Evolutionary conservation across 1,284 basidiomycete species (phyloP).

Genomic region (Coniophora puteana): DNA sequence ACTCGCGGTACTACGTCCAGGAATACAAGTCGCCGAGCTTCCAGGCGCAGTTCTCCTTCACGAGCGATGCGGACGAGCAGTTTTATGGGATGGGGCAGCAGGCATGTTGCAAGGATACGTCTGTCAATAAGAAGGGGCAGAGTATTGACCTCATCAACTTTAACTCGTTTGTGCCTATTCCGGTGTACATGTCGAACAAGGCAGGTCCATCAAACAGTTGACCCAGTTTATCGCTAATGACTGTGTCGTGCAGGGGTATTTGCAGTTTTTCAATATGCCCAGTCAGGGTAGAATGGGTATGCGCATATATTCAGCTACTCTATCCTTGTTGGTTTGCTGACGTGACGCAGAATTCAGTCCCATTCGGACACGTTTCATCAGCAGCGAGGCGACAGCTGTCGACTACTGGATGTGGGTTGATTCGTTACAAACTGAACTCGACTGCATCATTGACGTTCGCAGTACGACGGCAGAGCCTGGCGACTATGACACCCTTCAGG

Average conservation of each 20-base stretch:
- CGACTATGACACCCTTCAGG: slow-evolving; percentile 36
- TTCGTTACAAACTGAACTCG: background rate
- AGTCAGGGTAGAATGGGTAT: slow-evolving; percentile 35
- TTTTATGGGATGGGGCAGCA: slow-evolving; percentile 39
- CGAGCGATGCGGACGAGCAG: slow-evolving; percentile 32
- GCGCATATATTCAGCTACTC: slow-evolving; percentile 2
- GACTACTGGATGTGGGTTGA: slow-evolving; percentile 36
- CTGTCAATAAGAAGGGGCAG: slow-evolving; percentile 40
- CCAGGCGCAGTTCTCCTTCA: slow-evolving; percentile 34
- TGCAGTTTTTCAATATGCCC: slow-evolving; percentile 39
- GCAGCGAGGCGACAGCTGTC: slow-evolving; percentile 33
- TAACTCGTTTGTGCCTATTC: slow-evolving; percentile 39
- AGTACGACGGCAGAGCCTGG: slow-evolving; percentile 35
- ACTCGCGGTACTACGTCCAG: slow-evolving; percentile 32
- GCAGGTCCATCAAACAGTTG: slow-evolving; percentile 11
- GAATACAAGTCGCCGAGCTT: slow-evolving; percentile 33
- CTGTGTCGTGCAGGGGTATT: slow-evolving; percentile 29
- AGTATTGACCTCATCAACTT: slow-evolving; percentile 38
- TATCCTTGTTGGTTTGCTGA: background rate
- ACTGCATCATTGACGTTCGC: background rate
- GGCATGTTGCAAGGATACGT: slow-evolving; percentile 37
- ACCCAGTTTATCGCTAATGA: background rate
- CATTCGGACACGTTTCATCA: slow-evolving; percentile 33
- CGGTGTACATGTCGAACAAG: slow-evolving; percentile 40
- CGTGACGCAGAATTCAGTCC: slow-evolving; percentile 31